A percentile compares a stretch with the other conserved stretches of the same genome.
Conservation (phyloP, 441 rosid species). For the Dalechampia spathulata region DNA sequence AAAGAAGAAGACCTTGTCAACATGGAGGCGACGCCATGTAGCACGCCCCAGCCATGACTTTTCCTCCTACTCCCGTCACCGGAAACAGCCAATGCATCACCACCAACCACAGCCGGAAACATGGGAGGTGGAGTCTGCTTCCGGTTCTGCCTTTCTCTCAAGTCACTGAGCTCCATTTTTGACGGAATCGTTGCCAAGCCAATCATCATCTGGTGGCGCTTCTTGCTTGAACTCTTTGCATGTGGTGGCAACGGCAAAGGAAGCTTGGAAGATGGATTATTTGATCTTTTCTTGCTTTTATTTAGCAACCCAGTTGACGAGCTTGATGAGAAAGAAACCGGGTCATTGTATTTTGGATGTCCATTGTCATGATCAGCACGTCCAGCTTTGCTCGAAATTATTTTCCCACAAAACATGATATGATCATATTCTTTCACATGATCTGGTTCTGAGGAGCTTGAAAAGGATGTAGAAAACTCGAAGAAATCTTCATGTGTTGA, state of each 20-base stretch:
- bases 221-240: neutral
- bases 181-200: conserved; percentile 18
- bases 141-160: conserved; percentile 10
- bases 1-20: neutral
- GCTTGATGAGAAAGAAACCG: neutral
- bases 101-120: conserved; percentile 2
- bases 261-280: neutral
- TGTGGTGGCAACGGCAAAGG: neutral
- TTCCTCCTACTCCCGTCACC: neutral
- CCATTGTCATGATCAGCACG: neutral
- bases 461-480: conserved; percentile 19
- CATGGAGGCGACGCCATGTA: neutral
- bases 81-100: neutral
- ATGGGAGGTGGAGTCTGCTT: neutral
- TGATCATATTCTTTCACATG: too few relatives aligned
- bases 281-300: neutral
- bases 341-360: neutral
- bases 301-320: neutral
- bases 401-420: conserved; percentile 25
- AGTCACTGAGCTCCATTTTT: conserved; percentile 18
- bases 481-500: conserved; percentile 7
- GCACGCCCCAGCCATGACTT: neutral
- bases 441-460: neutral
- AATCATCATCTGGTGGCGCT: conserved; percentile 14
- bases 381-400: conserved; percentile 7